Evolutionary conservation across 2,329 filamentous ascomycete genomes (phyloP).

Genomic region (Diaporthe australafricana): DNA sequence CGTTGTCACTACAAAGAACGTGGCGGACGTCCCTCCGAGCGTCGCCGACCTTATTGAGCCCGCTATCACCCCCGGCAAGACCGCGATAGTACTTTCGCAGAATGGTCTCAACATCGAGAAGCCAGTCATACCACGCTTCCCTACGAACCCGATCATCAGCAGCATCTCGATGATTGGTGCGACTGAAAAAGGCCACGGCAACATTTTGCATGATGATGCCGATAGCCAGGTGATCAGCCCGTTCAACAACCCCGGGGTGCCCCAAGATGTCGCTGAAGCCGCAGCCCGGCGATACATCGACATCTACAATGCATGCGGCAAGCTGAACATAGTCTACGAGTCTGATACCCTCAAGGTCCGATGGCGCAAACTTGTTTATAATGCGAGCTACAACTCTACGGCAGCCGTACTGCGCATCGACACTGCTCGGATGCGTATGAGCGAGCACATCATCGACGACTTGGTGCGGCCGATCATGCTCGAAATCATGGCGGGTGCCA

Average conservation of each 20-base stretch:
- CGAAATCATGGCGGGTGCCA: constrained; percentile 60
- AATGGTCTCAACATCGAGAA: constrained; percentile 73
- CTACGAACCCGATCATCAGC: constrained; percentile 62
- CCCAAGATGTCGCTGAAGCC: constrained; percentile 33
- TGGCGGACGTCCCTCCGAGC: constrained; percentile 63
- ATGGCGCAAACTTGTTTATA: constrained; percentile 61
- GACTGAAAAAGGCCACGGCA: constrained; percentile 57
- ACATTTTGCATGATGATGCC: constrained; percentile 62
- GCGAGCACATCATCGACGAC: constrained; percentile 54
- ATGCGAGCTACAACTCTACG: constrained; percentile 62
- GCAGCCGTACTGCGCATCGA: constrained; percentile 63
- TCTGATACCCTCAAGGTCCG: constrained; percentile 53
- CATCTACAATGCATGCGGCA: constrained; percentile 58
- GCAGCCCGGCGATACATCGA: constrained; percentile 54
- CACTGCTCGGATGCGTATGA: constrained; percentile 58
- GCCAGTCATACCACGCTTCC: constrained; percentile 61
- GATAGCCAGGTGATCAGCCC: constrained; percentile 58
- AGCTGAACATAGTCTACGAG: constrained; percentile 53
- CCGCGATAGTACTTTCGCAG: constrained; percentile 67
- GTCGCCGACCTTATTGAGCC: constrained; percentile 61
- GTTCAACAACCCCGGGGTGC: constrained; percentile 55
- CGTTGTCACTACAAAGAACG: constrained; percentile 68
- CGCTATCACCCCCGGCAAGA: constrained; percentile 62
- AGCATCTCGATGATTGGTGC: constrained; percentile 65
- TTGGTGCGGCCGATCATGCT: constrained; percentile 64